A percentile compares a stretch with the other conserved stretches of the same genome.
phyloP scores from a whole-genome alignment of 345 rosid genomes.

The Draba incana region DNA sequence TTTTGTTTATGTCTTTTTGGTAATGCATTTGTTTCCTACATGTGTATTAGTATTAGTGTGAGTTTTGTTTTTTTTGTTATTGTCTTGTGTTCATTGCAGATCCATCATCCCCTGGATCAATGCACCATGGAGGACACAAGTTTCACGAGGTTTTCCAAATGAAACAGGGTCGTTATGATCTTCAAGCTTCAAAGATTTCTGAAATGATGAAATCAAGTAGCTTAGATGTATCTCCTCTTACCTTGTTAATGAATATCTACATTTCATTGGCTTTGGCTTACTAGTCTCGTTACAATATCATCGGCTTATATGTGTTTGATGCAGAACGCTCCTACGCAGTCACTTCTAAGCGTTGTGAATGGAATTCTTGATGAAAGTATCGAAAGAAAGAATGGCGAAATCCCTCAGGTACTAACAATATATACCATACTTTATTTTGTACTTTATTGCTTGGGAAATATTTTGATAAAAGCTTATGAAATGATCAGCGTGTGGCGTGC shows the following conservation, averaged over 20 bases:
- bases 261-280: background rate
- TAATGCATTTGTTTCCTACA: background rate
- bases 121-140: slow-evolving; percentile 70
- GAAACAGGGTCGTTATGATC: slow-evolving; percentile 87
- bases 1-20: too few species aligned
- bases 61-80: background rate
- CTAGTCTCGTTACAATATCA: slow-evolving; percentile 21
- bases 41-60: background rate
- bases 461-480: slow-evolving; percentile 33
- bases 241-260: background rate
- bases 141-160: slow-evolving; percentile 89
- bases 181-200: slow-evolving; percentile 75
- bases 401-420: slow-evolving; percentile 69
- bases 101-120: slow-evolving; percentile 51
- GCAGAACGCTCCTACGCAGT: slow-evolving; percentile 96
- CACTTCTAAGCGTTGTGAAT: slow-evolving; percentile 82
- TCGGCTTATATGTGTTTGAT: slow-evolving; percentile 25
- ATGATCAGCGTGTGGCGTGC: slow-evolving; percentile 79
- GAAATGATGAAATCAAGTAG: slow-evolving; percentile 90
- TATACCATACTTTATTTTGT: background rate
- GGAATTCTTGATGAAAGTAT: slow-evolving; percentile 91
- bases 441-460: background rate
- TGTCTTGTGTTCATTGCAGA: slow-evolving; percentile 45
- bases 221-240: slow-evolving; percentile 60
- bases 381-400: slow-evolving; percentile 75